Conservation (phyloP, 768 basidiomycete genomes). For the Auricularia sp. region DNA sequence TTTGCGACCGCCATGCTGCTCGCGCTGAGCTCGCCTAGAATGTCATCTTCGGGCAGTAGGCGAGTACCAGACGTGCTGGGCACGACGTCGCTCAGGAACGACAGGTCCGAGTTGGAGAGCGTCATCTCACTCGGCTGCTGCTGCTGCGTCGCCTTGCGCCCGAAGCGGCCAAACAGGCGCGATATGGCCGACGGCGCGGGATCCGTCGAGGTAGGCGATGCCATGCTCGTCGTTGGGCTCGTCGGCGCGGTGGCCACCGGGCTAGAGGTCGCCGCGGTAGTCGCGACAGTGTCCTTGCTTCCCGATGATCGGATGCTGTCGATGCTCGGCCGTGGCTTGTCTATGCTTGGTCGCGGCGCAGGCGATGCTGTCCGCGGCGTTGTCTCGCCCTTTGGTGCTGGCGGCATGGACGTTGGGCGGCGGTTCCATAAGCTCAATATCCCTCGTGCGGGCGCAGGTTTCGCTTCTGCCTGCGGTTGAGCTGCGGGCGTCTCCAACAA, state of each 20-base stretch:
- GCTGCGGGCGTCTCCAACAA: neutral
- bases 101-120: neutral
- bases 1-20: neutral
- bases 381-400: neutral
- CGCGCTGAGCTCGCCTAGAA: neutral
- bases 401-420: neutral
- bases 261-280: neutral
- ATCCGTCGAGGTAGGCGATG: neutral
- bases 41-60: neutral
- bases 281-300: neutral
- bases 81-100: neutral
- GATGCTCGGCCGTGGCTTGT: neutral
- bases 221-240: neutral
- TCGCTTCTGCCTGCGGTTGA: neutral
- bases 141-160: neutral
- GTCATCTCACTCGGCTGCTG: neutral
- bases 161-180: neutral
- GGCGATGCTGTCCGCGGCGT: neutral
- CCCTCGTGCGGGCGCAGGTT: neutral
- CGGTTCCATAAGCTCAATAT: neutral
- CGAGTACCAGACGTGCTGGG: neutral
- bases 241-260: neutral
- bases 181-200: neutral
- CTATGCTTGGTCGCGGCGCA: neutral
- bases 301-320: neutral